Evolutionary conservation across 495 filamentous ascomycete genomes (phyloP), one percentile per base, ranked within the genome.

Genomic region (Aspergillus nidulans): DNA sequence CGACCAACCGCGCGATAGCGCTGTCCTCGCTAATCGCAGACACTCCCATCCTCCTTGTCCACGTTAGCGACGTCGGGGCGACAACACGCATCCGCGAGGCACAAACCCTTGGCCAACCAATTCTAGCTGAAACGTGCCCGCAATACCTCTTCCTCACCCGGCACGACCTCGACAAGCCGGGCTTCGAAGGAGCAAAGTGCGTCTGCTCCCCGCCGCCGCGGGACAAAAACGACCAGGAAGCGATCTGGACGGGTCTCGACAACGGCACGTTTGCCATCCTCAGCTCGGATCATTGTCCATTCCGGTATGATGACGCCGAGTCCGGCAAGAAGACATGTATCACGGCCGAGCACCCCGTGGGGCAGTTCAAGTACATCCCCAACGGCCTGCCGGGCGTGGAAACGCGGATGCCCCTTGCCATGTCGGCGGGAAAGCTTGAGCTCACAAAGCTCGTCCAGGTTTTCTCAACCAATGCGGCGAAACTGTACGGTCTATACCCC

Each of bases 101-200:
- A 2, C 82, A 86, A 54, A 80, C 76, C 2, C 56, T 60, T 18
- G 73, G 76, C 0, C 69, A 81, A 24, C 82, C 83, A 0, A 69
- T 86, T 1, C 77, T 82, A 56, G 83, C 80, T 13, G 83, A 86
- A 63, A 86, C 82, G 6, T 85, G 82, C 58, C 83, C 83, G 1
- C 82, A 86, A 50, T 86, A 86, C 56, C 67, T 85, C 1, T 81
- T 83, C 59, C 71, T 86, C 1, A 81, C 77, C 1, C 66, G 77
- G 1, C 75, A 78, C 19, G 75, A 75, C 44, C 67, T 84, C 13
- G 72, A 75, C 40, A 63, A 67, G 24, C 73, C 74, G 0, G 78
- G 75, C 7, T 83, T 81, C 63, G 73, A 78, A 49, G 82, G 77
- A 12, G 76, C 77, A 1, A 80, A 81, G 61, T 75, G 68, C 50